Base-by-base conservation (phyloP, 2,329 filamentous ascomycete genomes). In the Aureobasidium sp. region DNA sequence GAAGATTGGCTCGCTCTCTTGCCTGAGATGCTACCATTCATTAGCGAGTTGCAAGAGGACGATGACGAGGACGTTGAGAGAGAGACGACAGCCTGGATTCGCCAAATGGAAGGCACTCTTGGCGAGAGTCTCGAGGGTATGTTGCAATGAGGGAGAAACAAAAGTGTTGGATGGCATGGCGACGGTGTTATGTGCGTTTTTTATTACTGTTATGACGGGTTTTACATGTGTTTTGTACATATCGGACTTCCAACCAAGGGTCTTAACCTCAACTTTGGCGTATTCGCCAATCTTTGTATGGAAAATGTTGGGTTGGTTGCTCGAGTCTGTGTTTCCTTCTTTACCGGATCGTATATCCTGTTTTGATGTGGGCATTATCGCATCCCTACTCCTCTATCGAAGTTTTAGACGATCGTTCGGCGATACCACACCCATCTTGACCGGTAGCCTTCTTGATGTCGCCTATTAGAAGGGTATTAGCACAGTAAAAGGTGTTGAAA, bases 11-110 rank as follows among this genome's bases (percentile, higher is more conserved):
- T 99, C 64, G 84, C 87, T 1, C 83, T 95, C 78, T 75, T 97
- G 71, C 91, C 93, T 0, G 94, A 99, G 82, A 97, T 97, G 88
- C 77, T 99, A 73, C 93, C 95, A 24, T 90, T 93, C 66, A 96
- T 99, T 69, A 95, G 90, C 70, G 94, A 99, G 78, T 75, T 96
- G 70, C 88, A 96, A 77, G 94, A 99, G 72, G 94, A 99, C 73
- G 94, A 97, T 68, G 92, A 97, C 71, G 94, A 97, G 77, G 82
- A 83, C 32, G 93, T 99, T 27, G 94, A 99, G 78, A 81, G 86
- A 71, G 92, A 96, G 79, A 93, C 92, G 41, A 84, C 92, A 72
- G 82, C 85, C 70, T 97, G 94, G 93, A 94, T 97, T 69, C 84
- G 87, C 71, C 86, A 87, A 76, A 95, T 99, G 71, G 93, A 97